These are phyloP conservation scores for Sporobolomyces pararoseus DNA, from an alignment of 768 basidiomycete species.

Conservation along the genomic window DNA sequence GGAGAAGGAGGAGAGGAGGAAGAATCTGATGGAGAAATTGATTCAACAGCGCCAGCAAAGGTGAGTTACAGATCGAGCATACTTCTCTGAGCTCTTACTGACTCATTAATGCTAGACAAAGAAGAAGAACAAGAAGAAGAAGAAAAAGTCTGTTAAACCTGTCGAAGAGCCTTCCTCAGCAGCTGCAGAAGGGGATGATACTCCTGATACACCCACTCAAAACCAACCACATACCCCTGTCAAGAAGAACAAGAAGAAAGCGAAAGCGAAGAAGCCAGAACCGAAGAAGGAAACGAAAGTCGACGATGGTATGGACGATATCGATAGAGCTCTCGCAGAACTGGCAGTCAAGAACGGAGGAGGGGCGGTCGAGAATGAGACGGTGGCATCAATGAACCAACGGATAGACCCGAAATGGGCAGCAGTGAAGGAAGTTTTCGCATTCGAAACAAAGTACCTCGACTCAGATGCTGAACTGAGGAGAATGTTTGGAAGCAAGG, in stretches of 20 bases:
- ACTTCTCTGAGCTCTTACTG: neutral
- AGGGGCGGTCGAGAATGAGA: conserved; percentile 44
- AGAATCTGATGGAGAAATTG: conserved; percentile 52
- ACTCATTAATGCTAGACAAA: neutral
- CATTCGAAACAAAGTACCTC: conserved; percentile 74
- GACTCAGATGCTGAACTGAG: conserved; percentile 87
- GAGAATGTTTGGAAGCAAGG: conserved; percentile 88
- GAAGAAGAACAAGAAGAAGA: conserved; percentile 45
- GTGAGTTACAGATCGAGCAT: neutral
- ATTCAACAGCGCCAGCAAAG: neutral
- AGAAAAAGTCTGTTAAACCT: conserved; percentile 47
- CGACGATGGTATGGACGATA: conserved; percentile 69
- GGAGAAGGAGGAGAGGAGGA: conserved; percentile 46
- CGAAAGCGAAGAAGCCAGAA: conserved; percentile 14
- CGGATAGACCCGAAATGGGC: conserved; percentile 32
- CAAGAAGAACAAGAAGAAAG: conserved; percentile 5
- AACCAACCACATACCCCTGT: neutral
- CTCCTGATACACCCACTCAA: neutral
- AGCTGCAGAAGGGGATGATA: neutral
- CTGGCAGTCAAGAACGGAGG: conserved; percentile 49
- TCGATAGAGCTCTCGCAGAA: conserved; percentile 79
- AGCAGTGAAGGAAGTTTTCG: conserved; percentile 55
- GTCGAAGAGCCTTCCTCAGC: neutral
- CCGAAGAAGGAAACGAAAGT: neutral
- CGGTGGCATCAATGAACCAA: neutral